Percentiles rank a stretch among this genome's conserved stretches.
Conservation (phyloP, 75 land plant genomes). For the Selaginella moellendorffii region DNA sequence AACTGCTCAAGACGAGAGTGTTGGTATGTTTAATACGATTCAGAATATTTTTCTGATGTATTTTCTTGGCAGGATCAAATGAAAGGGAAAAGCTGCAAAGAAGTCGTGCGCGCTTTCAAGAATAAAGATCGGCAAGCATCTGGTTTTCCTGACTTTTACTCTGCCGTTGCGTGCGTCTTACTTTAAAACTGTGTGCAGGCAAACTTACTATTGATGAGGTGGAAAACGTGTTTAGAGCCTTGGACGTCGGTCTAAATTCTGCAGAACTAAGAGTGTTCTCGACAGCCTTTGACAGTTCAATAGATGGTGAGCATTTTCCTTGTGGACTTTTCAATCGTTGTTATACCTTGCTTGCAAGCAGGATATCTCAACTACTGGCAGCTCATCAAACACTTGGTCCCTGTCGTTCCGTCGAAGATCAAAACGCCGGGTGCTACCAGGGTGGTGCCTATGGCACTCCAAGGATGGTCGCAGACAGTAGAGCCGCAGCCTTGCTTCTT, state of each 20-base stretch:
- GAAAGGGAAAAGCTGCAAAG: not conserved
- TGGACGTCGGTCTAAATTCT: not conserved
- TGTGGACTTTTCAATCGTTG: not conserved
- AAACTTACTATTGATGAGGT: conserved; percentile 3
- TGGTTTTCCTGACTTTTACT: too few species aligned
- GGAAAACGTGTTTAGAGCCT: not conserved
- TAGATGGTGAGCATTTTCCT: not conserved
- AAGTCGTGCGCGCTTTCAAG: not conserved
- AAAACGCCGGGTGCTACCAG: not conserved
- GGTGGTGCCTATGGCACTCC: not conserved
- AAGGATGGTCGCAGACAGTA: not conserved
- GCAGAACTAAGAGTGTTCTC: conserved; percentile 7
- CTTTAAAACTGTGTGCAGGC: not conserved
- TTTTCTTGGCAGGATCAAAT: not conserved
- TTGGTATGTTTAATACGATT: not conserved
- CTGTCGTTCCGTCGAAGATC: not conserved
- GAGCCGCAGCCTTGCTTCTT: not conserved
- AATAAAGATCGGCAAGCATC: not conserved
- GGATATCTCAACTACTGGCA: not conserved
- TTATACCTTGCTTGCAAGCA: not conserved
- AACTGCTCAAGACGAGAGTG: not conserved
- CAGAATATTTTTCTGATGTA: not conserved
- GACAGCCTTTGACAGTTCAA: conserved; percentile 3
- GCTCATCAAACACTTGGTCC: not conserved
- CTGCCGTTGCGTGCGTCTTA: not conserved